Evolutionary conservation across 23 red algal species (phyloP), one percentile per base, ranked within the genome.

Genomic region (Chondrus crispus): DNA sequence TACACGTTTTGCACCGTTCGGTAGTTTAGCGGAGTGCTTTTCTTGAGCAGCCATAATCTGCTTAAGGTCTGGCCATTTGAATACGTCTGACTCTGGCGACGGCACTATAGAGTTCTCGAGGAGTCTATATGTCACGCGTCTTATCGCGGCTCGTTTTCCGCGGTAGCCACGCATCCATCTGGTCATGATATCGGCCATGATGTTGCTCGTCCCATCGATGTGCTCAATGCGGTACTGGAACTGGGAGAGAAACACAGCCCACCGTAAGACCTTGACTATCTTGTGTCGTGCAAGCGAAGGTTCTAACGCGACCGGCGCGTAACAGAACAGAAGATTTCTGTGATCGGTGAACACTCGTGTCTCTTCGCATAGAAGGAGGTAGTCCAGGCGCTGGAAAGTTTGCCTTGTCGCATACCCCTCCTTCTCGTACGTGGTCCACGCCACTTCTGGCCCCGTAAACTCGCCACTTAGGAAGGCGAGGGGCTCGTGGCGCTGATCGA

Each of bases 151-250:
- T 64, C 60, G 60, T 8, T 32, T 32, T 5, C 58, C 58, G 6
- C 68, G 2, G 66, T 88, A 73, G 10, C 64, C 63, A 55, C 52
- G 53, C 45, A 44, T 57, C 84, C 68, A 88, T 10, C 84, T 76
- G 26, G 63, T 88, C 33, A 88, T 35, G 29, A 88, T 88, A 41
- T 88, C 84, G 9, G 84, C 84, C 19, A 79, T 72, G 6, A 77
- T 38, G 50, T 89, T 89, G 44, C 9, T 3, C 19, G 43, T 7
- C 3, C 48, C 85, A 29, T 12, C 8, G 38, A 89, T 74, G 50
- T 89, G 33, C 18, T 80, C 55, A 29, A 89, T 79, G 10, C 33
- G 6, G 58, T 72, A 83, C 20, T 68, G 32, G 57, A 91, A 91
- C 57, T 53, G 42, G 37, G 75, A 73, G 13, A 91, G 62, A 38